phyloP scores from a whole-genome alignment of 2,329 filamentous ascomycete species.

The Cladophialophora immunda region DNA sequence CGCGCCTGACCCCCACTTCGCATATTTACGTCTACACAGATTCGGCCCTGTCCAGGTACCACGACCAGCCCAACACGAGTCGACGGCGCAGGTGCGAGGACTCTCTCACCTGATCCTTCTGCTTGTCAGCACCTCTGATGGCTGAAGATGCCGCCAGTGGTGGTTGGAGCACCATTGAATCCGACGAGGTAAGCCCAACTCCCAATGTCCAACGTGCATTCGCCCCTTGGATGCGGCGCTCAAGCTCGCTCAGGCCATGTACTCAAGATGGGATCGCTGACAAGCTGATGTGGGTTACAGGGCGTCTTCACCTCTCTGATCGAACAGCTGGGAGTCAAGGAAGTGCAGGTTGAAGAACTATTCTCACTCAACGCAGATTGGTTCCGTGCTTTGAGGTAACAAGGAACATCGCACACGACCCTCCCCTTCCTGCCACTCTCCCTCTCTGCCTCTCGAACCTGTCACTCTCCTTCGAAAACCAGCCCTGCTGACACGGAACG shows the following conservation, averaged over 20 bases:
- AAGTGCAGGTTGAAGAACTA: slow-evolving; percentile 97
- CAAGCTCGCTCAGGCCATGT: not conserved
- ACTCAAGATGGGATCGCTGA: slow-evolving; percentile 16
- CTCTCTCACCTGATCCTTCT: not conserved
- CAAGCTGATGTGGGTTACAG: slow-evolving; percentile 52
- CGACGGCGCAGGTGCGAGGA: not conserved
- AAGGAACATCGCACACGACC: slow-evolving; percentile 34
- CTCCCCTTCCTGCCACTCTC: slow-evolving; percentile 6
- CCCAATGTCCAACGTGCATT: not conserved
- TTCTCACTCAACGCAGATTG: slow-evolving; percentile 81
- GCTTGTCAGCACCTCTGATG: slow-evolving; percentile 52
- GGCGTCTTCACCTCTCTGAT: slow-evolving; percentile 98
- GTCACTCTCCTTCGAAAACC: slow-evolving; percentile 1
- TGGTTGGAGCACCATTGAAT: slow-evolving; percentile 98
- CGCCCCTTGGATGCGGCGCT: not conserved
- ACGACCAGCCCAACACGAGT: not conserved
- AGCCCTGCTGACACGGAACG: slow-evolving; percentile 21
- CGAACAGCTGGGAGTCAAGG: slow-evolving; percentile 87
- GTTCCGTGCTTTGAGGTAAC: slow-evolving; percentile 54
- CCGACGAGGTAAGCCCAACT: slow-evolving; percentile 78
- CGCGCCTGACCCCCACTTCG: not conserved
- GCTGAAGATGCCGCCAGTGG: slow-evolving; percentile 63
- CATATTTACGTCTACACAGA: not conserved
- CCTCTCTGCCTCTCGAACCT: slow-evolving; percentile 2
- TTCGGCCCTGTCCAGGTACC: not conserved